Conservation (phyloP, 495 filamentous ascomycete genomes). For the Penicillium ucsense region DNA sequence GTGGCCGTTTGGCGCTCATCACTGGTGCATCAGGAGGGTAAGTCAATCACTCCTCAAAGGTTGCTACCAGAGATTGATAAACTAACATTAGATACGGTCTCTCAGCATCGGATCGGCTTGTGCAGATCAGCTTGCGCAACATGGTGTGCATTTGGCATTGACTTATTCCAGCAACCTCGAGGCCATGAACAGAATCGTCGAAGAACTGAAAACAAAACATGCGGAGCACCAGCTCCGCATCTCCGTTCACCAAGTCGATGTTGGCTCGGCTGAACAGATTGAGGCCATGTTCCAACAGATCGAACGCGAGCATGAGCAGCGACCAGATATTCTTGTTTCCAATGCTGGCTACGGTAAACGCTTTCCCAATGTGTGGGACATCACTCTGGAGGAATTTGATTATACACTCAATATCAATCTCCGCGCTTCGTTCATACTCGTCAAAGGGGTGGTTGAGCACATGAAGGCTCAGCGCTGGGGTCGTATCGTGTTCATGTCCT, state of each 20-base stretch:
- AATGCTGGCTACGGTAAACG: conserved; percentile 48
- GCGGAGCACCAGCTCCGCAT: conserved; percentile 31
- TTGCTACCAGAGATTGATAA: neutral
- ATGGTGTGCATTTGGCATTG: conserved; percentile 48
- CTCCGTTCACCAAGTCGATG: conserved; percentile 48
- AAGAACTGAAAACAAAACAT: conserved; percentile 25
- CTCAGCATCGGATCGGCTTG: conserved; percentile 52
- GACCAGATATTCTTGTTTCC: conserved; percentile 54
- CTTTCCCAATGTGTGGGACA: conserved; percentile 40
- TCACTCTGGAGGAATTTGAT: conserved; percentile 55
- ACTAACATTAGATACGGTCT: neutral
- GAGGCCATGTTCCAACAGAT: conserved; percentile 43
- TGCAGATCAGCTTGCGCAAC: conserved; percentile 42
- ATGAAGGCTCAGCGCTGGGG: conserved; percentile 58
- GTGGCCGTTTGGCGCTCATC: conserved; percentile 50
- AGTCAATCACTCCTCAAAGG: neutral
- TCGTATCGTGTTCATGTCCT: conserved; percentile 58
- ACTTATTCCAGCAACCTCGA: conserved; percentile 47
- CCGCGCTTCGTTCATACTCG: conserved; percentile 53
- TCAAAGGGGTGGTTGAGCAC: conserved; percentile 52
- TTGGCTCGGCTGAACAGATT: conserved; percentile 41
- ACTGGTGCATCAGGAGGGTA: conserved; percentile 61
- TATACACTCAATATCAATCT: conserved; percentile 57
- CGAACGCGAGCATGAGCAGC: conserved; percentile 38
- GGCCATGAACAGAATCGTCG: conserved; percentile 34